A percentile compares a stretch with the other conserved stretches of the same genome.
These are phyloP conservation scores for Porogramme epimiltina DNA, from an alignment of 1,284 basidiomycete species.

Conservation along the genomic window DNA sequence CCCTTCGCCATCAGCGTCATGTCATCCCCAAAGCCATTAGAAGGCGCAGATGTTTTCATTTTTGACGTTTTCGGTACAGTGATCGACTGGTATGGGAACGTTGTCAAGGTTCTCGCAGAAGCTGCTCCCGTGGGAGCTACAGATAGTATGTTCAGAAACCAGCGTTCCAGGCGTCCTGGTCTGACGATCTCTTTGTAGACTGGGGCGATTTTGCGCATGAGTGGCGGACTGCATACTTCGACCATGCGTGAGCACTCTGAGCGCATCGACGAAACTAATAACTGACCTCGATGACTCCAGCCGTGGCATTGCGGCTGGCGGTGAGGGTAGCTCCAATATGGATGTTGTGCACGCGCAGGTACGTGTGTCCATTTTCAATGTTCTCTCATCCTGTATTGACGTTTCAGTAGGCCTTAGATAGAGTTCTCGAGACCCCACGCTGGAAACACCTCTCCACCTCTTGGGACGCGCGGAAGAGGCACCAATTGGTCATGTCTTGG, in stretches of 20 bases:
- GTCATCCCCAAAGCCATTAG: slow-evolving; percentile 3
- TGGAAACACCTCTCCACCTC: slow-evolving; percentile 47
- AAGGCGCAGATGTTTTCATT: slow-evolving; percentile 50
- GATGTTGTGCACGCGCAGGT: slow-evolving; percentile 62
- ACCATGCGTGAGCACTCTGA: slow-evolving; percentile 45
- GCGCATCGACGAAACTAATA: not conserved
- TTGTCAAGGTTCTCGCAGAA: slow-evolving; percentile 42
- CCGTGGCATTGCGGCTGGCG: slow-evolving; percentile 42
- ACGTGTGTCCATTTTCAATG: not conserved
- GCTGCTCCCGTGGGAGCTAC: slow-evolving; percentile 22
- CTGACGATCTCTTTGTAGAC: slow-evolving; percentile 28
- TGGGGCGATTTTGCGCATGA: slow-evolving; percentile 54
- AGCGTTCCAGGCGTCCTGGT: too few species aligned
- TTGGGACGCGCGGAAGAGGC: slow-evolving; percentile 46
- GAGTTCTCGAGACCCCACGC: slow-evolving; percentile 45
- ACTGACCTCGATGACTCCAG: slow-evolving; percentile 14
- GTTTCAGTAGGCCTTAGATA: slow-evolving; percentile 50
- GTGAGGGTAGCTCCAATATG: slow-evolving; percentile 49
- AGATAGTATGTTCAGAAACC: slow-evolving; percentile 18
- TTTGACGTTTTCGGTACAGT: slow-evolving; percentile 71
- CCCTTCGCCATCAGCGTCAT: not conserved
- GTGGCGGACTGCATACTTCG: slow-evolving; percentile 56
- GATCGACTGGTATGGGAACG: slow-evolving; percentile 59
- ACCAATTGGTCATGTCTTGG: slow-evolving; percentile 53
- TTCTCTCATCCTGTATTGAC: not conserved